Conservation (phyloP, 2,329 filamentous ascomycete genomes). For the Claviceps arundinis region DNA sequence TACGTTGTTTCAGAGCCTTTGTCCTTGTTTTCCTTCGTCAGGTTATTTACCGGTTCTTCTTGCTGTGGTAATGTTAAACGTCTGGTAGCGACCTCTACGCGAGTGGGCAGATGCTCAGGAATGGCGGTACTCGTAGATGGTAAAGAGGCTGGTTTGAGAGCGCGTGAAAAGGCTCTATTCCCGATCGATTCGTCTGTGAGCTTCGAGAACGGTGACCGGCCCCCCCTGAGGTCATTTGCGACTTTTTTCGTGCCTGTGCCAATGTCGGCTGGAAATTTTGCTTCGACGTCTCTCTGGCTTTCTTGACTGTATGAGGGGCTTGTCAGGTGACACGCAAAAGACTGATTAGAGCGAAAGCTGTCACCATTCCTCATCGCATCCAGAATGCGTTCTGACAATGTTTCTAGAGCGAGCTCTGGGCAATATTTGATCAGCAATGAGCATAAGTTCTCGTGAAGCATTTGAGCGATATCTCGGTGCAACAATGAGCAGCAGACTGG, state of each 20-base stretch:
- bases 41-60: not conserved
- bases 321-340: not conserved
- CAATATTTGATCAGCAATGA: conserved; percentile 29
- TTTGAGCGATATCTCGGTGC: conserved; percentile 30
- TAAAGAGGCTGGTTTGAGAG: not conserved
- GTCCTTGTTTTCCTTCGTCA: not conserved
- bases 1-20: not conserved
- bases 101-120: not conserved
- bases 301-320: conserved; percentile 6
- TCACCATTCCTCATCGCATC: conserved; percentile 14
- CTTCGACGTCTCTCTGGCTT: conserved; percentile 9
- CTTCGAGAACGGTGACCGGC: not conserved
- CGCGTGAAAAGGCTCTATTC: not conserved
- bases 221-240: not conserved
- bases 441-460: conserved; percentile 37
- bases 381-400: conserved; percentile 34
- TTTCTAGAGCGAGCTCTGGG: conserved; percentile 27
- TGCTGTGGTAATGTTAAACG: not conserved
- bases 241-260: not conserved
- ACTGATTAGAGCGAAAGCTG: not conserved
- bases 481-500: conserved; percentile 37
- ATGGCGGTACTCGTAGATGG: not conserved
- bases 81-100: not conserved
- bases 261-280: not conserved
- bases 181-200: not conserved